Evolutionary conservation across 2,329 filamentous ascomycete genomes (phyloP), one percentile per base, ranked within the genome.

Genomic region (Botrytis galanthina): DNA sequence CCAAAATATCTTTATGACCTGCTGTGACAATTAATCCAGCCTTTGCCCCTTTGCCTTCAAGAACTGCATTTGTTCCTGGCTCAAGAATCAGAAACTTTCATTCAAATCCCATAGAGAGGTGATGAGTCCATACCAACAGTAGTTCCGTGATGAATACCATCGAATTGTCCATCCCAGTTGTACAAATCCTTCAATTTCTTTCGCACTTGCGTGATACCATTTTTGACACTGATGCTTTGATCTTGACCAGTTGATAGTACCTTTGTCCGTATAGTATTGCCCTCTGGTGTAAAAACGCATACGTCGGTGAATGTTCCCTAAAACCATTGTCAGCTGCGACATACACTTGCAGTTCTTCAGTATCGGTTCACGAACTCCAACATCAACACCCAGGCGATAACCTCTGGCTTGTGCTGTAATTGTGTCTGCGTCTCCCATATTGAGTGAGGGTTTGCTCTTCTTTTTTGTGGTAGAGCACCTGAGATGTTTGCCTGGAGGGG

Each of bases 301-400:
- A 71, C 69, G 54, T 71, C 69, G 16, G 69, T 71, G 42, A 71
- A 63, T 32, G 69, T 63, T 7, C 59, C 69, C 69, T 71, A 20
- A 22, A 26, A 22, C 26, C 48, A 39, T 26, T 20, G 26, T 70
- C 51, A 60, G 54, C 6, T 69, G 29, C 20, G 3, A 16, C 4
- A 42, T 14, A 3, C 22, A 32, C 18, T 14, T 44, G 29, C 9
- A 32, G 29, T 22, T 32, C 4, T 22, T 16, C 6, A 37, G 54
- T 3, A 63, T 26, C 9, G 14, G 35, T 46, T 29, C 39, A n/a
- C 70, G 12, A 29, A 66, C 70, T 26, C 61, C 70, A 37, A 66
- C 70, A 72, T 72, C 61, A 57, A 72, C 70, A 14, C 61, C 60
- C 18, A 66, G 22, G 8, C 48, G 35, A 66, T 72, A 72, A 8